Conservation (phyloP, 2,329 filamentous ascomycete species). For the Colletotrichum sidae region DNA sequence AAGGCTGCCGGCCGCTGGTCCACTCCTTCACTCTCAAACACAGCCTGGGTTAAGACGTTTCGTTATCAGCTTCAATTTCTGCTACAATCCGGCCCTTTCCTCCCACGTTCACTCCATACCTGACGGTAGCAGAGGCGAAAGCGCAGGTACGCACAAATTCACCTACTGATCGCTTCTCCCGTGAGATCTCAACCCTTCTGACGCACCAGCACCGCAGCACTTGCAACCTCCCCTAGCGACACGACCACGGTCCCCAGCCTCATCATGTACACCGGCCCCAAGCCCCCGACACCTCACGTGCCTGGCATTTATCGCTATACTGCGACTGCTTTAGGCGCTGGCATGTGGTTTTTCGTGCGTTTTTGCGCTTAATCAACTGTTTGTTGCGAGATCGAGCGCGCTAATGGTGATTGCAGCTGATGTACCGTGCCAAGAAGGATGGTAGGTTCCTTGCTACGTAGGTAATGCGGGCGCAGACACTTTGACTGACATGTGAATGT, state of each 20-base stretch:
- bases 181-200: too few species aligned
- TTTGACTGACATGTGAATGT: constrained; percentile 13
- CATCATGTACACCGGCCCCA: constrained; percentile 42
- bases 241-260: constrained; percentile 7
- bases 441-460: constrained; percentile 60
- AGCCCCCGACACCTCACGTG: constrained; percentile 61
- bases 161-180: too few species aligned
- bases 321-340: constrained; percentile 88
- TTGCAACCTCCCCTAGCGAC: constrained; percentile 4
- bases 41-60: too few species aligned
- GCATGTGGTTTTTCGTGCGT: constrained; percentile 99
- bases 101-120: too few species aligned
- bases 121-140: too few species aligned
- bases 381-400: constrained; percentile 20
- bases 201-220: too few species aligned
- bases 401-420: constrained; percentile 68
- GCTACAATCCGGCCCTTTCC: too few species aligned
- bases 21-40: too few species aligned
- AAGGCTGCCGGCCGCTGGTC: too few species aligned
- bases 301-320: constrained; percentile 81
- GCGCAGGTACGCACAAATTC: too few species aligned
- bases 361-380: neutral
- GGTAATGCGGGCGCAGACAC: neutral
- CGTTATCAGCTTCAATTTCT: too few species aligned
- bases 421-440: constrained; percentile 97